Evolutionary conservation across 202 grass and related monocot species (phyloP), one percentile per base, ranked within the genome.

Genomic region (Hordeum pubiflorum): DNA sequence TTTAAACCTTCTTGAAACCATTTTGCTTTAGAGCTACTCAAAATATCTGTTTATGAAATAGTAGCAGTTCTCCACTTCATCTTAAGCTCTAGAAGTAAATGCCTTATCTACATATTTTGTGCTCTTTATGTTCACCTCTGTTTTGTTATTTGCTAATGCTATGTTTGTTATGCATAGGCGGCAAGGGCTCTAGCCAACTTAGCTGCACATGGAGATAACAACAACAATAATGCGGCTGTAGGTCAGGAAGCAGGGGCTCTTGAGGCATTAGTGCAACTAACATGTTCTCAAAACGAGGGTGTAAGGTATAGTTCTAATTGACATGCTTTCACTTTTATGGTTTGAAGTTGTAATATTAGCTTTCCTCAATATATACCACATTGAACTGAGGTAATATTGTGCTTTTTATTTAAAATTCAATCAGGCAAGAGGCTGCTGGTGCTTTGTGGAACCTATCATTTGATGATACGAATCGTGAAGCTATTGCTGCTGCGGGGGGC

Each of bases 361-460:
- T 59, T 66, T 1, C 29, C 46, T 75, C 48, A 37, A 2, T 66
- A 54, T 37, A 52, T 78, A 71, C 58, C 20, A 32, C 40, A 75
- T 18, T 37, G 78, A 79, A n/a, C 39, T 33, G 55, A 77, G 64
- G 60, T 86, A 74, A 69, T 37, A 33, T 22, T 44, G 33, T 55
- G 14, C 41, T 57, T 56, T 27, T 81, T 71, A 76, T 50, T 50
- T 50, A 23, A 85, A 73, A 86, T 76, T 59, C 39, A 82, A 86
- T 64, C 80, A 99, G 97, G 72, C 97, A 99, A 93, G 97, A 99
- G 82, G 97, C 93, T 87, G 97, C 97, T 83, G 97, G 97, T 86
- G 97, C 97, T 85, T 84, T 99, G 85, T 99, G 97, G 97, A 99
- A 99, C 65, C 88, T 99, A 41, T 99, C 97, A 38, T 99, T 99